phyloP scores from a whole-genome alignment of 805 yeast species.

The Candida michaelii region DNA sequence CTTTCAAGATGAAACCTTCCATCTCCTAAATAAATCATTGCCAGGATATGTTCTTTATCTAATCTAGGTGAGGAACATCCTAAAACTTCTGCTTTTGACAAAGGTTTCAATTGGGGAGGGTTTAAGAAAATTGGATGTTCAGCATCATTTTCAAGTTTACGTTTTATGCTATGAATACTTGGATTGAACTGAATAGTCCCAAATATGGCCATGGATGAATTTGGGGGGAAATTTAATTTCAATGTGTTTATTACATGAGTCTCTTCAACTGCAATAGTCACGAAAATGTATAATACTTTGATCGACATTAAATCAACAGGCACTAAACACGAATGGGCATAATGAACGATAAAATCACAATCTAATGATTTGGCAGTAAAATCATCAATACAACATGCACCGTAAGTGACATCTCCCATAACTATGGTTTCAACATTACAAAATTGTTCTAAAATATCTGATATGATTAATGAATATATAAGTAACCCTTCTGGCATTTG shows the following conservation, averaged over 20 bases:
- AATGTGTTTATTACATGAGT: conserved; percentile 77
- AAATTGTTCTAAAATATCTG: conserved; percentile 91
- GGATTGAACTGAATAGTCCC: conserved; percentile 98
- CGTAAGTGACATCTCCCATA: conserved; percentile 98
- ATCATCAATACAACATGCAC: conserved; percentile 98
- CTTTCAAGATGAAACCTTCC: conserved; percentile 95
- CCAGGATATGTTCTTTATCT: conserved; percentile 61
- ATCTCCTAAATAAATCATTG: conserved; percentile 91
- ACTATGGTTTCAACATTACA: conserved; percentile 84
- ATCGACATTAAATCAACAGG: conserved; percentile 91
- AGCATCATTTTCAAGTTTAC: conserved; percentile 52
- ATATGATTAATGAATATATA: conserved; percentile 82
- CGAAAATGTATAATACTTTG: conserved; percentile 92
- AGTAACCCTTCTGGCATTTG: conserved; percentile 98
- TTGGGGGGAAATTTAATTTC: conserved; percentile 61
- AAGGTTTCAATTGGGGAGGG: conserved; percentile 90
- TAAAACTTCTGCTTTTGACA: conserved; percentile 92
- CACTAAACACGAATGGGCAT: conserved; percentile 95
- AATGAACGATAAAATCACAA: conserved; percentile 93
- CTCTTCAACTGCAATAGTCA: conserved; percentile 87
- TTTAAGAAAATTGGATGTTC: conserved; percentile 56
- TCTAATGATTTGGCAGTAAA: conserved; percentile 89
- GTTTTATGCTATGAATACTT: conserved; percentile 76
- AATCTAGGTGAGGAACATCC: conserved; percentile 93
- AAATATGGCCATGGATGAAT: conserved; percentile 74